These are phyloP conservation scores for Pseudopithomyces maydicus DNA, from an alignment of 2,329 filamentous ascomycete species.

Conservation along the genomic window DNA sequence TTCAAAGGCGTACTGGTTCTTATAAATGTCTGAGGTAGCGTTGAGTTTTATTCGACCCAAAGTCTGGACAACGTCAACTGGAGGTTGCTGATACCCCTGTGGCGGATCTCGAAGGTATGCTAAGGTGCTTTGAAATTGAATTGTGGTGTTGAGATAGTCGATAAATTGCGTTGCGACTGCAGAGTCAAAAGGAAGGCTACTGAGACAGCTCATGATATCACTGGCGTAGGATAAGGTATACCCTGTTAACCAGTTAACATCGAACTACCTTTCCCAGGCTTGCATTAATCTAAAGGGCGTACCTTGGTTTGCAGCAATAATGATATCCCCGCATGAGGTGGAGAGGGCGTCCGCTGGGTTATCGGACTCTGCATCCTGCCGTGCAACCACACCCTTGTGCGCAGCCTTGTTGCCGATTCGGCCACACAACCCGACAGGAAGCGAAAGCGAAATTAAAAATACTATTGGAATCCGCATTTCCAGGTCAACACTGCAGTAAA, in stretches of 20 bases:
- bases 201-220: constrained; percentile 49
- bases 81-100: constrained; percentile 48
- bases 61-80: constrained; percentile 39
- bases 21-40: constrained; percentile 33
- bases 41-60: constrained; percentile 32
- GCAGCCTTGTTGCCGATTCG: too few species aligned
- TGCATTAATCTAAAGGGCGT: background rate
- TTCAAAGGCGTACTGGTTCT: constrained; percentile 48
- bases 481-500: too few species aligned
- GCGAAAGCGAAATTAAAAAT: too few species aligned
- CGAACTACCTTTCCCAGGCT: too few species aligned
- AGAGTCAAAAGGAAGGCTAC: constrained; percentile 52
- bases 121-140: constrained; percentile 53
- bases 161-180: constrained; percentile 52
- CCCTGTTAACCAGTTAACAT: too few species aligned
- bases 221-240: constrained; percentile 9
- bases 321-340: constrained; percentile 1
- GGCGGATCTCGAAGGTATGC: constrained; percentile 50
- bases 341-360: too few species aligned
- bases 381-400: too few species aligned
- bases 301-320: constrained; percentile 1
- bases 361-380: too few species aligned
- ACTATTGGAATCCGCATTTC: too few species aligned
- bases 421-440: too few species aligned
- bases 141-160: constrained; percentile 51